Evolutionary conservation across 495 filamentous ascomycete species (phyloP).

Genomic region (Terfezia boudieri): DNA sequence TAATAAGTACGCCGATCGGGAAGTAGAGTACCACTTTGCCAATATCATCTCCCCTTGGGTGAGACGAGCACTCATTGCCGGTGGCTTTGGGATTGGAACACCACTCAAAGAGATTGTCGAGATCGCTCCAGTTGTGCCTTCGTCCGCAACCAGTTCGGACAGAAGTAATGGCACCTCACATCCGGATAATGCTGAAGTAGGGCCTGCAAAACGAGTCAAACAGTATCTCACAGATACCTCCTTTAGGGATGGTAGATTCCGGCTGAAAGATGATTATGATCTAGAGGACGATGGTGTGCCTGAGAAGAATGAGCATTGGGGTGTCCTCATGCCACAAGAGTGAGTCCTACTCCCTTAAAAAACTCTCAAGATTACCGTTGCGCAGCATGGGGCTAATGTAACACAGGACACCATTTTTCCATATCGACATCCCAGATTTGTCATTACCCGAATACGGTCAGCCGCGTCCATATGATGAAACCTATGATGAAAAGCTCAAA

Average conservation of each 20-base stretch:
- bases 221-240: conserved; percentile 8
- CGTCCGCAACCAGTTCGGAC: background rate
- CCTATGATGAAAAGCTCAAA: background rate
- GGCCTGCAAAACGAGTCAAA: conserved; percentile 1
- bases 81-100: conserved; percentile 24
- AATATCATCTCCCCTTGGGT: conserved; percentile 28
- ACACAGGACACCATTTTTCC: conserved; percentile 32
- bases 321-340: background rate
- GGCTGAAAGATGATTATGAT: conserved; percentile 12
- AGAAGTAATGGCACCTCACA: background rate
- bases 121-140: conserved; percentile 7
- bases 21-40: conserved; percentile 32
- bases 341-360: background rate
- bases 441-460: background rate
- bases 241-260: conserved; percentile 10
- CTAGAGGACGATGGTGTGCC: conserved; percentile 4
- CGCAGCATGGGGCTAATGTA: conserved; percentile 17
- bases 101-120: conserved; percentile 3
- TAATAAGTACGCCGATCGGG: conserved; percentile 26
- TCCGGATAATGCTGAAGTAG: background rate
- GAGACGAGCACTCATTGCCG: conserved; percentile 25
- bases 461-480: background rate
- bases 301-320: background rate
- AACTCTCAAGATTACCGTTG: background rate
- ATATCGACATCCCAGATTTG: conserved; percentile 23